Evolutionary conservation across 1,284 basidiomycete genomes (phyloP), one percentile per base, ranked within the genome.

Genomic region (Cystobasidium pallidum): DNA sequence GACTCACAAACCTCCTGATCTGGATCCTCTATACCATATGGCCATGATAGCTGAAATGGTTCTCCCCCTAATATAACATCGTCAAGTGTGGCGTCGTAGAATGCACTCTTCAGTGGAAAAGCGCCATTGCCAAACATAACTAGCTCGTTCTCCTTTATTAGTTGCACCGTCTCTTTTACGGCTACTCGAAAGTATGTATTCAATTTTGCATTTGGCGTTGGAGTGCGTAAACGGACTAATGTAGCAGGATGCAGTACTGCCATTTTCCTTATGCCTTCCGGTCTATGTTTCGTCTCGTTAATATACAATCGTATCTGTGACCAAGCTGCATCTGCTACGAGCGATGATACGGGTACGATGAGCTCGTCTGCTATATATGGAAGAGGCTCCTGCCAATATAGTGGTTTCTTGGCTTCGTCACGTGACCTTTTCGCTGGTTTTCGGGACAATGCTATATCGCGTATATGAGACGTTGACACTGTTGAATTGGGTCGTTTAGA

Each of bases 1-100:
- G n/a, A 32, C 68, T 41, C 41, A 71, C 68, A 39, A 43, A 54
- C 61, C 30, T 71, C 68, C 28, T 63, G 57, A 54, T 63, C 59
- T 10, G 41, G 59, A 13, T 71, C 61, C 15, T 52, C 45, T 13
- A 71, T 59, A 2, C 68, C 68, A 10, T 26, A 54, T 6, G n/a
- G 47, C 68, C 68, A 71, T 15, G 59, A 45, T 13, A 64, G 34
- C 19, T 26, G 30, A 39, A 34, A 71, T 1, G 59, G 24, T 41
- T 71, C 68, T 17, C 61, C 61, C 1, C 68, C 68, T n/a, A 36
- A 36, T 15, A 71, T 45, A 19, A 71, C 36, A 55, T 63, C 36
- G 19, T 71, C 30, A 2, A 64, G n/a, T 11, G 68, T 32, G 2
- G 19, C 28, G 4, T 55, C 34, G 10, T 36, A 39, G 28, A 71